Conservation (phyloP, 2,329 filamentous ascomycete genomes). For the Nothopassalora personata region DNA sequence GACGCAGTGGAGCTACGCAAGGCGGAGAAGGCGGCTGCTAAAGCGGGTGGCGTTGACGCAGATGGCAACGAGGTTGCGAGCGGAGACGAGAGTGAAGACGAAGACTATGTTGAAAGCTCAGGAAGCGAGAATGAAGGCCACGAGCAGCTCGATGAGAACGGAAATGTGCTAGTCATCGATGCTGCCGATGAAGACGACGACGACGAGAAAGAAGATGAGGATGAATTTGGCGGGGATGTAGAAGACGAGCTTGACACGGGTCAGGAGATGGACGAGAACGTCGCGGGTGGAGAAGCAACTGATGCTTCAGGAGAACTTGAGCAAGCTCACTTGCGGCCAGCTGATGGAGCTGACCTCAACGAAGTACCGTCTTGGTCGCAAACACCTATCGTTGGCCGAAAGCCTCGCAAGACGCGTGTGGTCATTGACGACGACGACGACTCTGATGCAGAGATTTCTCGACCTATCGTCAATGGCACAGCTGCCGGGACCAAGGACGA, state of each 20-base stretch:
- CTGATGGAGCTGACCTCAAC: background rate
- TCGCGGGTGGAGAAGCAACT: conserved; percentile 33
- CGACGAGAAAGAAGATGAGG: conserved; percentile 36
- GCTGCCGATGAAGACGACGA: conserved; percentile 19
- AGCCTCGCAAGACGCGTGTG: conserved; percentile 28
- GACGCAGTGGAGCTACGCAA: conserved; percentile 76
- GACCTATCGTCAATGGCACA: background rate
- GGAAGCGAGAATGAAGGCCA: conserved; percentile 17
- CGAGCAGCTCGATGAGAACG: background rate
- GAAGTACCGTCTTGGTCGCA: conserved; percentile 4
- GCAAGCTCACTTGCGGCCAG: background rate
- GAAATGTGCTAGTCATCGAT: conserved; percentile 17
- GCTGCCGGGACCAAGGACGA: conserved; percentile 16
- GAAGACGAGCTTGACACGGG: conserved; percentile 9
- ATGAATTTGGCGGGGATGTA: conserved; percentile 29
- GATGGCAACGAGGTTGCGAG: conserved; percentile 41
- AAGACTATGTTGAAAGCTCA: conserved; percentile 33
- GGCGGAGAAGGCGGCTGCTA: conserved; percentile 67
- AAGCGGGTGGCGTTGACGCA: conserved; percentile 52
- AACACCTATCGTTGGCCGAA: conserved; percentile 16
- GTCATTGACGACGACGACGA: conserved; percentile 35
- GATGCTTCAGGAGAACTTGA: conserved; percentile 18
- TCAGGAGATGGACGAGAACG: conserved; percentile 9
- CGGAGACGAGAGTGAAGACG: conserved; percentile 54
- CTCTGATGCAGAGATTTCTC: conserved; percentile 20